Conservation (phyloP, 1,284 basidiomycete genomes). For the Ceratobasidium theobromae region DNA sequence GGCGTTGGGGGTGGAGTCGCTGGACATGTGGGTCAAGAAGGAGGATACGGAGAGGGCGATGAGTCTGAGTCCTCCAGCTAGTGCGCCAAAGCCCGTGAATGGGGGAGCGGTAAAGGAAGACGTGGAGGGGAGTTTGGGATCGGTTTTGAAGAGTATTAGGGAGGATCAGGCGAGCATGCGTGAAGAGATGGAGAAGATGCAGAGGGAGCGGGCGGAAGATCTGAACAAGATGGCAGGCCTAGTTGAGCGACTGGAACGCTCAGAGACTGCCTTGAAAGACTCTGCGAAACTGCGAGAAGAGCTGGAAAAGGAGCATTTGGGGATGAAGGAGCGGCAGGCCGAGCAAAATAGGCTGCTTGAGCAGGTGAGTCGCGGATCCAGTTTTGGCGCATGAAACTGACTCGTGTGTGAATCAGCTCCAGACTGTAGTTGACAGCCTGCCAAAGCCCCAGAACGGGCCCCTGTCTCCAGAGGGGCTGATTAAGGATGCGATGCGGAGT, state of each 20-base stretch:
- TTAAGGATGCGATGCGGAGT: not conserved
- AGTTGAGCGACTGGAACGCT: not conserved
- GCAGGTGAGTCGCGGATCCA: not conserved
- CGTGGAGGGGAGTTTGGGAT: not conserved
- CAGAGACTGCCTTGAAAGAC: not conserved
- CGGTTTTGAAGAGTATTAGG: too few species aligned
- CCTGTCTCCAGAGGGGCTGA: not conserved
- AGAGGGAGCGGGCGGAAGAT: not conserved
- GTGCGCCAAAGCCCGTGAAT: not conserved
- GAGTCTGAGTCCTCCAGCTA: not conserved
- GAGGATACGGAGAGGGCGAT: too few species aligned
- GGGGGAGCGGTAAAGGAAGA: not conserved
- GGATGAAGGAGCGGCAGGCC: not conserved
- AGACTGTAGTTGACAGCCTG: not conserved
- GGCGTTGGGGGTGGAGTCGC: not conserved
- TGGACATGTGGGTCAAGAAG: slow-evolving; percentile 1
- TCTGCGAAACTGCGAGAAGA: not conserved
- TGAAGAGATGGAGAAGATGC: not conserved
- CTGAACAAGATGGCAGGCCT: not conserved
- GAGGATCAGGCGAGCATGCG: not conserved
- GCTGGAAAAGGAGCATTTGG: not conserved
- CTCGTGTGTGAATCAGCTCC: not conserved
- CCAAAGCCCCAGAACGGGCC: not conserved
- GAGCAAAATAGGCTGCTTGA: not conserved
- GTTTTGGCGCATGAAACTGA: not conserved